Percentiles rank a stretch among this genome's conserved stretches.
Conservation (phyloP, 208 protist genomes). For the Leishmania turanica region DNA sequence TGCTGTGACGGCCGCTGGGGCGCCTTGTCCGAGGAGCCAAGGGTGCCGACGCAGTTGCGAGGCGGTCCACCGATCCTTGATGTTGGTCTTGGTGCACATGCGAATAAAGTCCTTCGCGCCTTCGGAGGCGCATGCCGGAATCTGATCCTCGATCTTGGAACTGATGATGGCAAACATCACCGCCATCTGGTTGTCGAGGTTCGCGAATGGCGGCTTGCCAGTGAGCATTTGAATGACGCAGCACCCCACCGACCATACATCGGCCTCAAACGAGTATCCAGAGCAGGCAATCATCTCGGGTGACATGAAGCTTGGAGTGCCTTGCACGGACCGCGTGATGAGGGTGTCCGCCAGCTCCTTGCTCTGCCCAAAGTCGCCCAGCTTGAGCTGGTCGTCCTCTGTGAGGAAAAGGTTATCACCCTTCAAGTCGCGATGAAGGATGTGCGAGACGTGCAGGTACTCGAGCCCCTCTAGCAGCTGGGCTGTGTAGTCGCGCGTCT, state of each 20-base stretch:
- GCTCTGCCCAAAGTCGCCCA: slow-evolving; percentile 91
- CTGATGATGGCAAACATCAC: slow-evolving; percentile 92
- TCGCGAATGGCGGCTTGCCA: slow-evolving; percentile 82
- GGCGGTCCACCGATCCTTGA: slow-evolving; percentile 70
- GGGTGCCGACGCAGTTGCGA: slow-evolving; percentile 66
- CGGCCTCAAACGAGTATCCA: slow-evolving; percentile 87
- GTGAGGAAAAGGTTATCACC: slow-evolving; percentile 92
- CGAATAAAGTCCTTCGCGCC: slow-evolving; percentile 78
- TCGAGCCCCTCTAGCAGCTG: slow-evolving; percentile 88
- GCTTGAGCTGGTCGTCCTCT: slow-evolving; percentile 73
- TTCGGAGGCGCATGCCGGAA: slow-evolving; percentile 64
- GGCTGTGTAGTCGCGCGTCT: slow-evolving; percentile 66
- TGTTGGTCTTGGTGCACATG: slow-evolving; percentile 61
- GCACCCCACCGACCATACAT: slow-evolving; percentile 94
- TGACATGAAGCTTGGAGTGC: slow-evolving; percentile 95
- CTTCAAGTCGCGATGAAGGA: slow-evolving; percentile 94
- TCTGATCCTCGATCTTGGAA: slow-evolving; percentile 67
- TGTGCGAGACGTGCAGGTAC: slow-evolving; percentile 86
- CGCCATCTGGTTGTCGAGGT: slow-evolving; percentile 89
- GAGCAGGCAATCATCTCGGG: slow-evolving; percentile 92
- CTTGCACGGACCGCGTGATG: slow-evolving; percentile 83
- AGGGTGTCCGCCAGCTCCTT: slow-evolving; percentile 87
- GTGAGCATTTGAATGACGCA: slow-evolving; percentile 92
- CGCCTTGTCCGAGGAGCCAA: slow-evolving; percentile 51
- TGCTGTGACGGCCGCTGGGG: slow-evolving; percentile 1